Evolutionary conservation across 768 basidiomycete species (phyloP), one percentile per base, ranked within the genome.

Genomic region (Panus rudis): DNA sequence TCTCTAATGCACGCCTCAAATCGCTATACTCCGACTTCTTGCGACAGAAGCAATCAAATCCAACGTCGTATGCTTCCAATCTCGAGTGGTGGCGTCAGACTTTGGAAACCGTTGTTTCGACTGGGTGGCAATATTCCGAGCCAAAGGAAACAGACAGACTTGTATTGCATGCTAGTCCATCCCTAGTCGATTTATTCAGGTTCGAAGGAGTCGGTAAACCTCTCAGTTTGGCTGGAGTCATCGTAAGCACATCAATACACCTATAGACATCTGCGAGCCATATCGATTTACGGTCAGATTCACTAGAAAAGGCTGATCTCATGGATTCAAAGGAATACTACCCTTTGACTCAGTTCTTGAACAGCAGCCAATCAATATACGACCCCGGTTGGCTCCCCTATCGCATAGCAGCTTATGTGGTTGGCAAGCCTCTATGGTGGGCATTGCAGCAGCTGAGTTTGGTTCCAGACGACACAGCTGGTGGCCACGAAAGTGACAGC

Each of bases 21-120:
- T 78, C 91, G 0, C 70, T 97, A 6, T 97, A 93, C 63, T 85
- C 92, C 6, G 91, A 93, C 56, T 80, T 93, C 45, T 79, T 86
- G 0, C 70, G 79, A 11, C 90, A 93, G 63, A 88, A 84, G 53
- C 68, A 78, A 37, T 84, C 89, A 1, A 93, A 97, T 60, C 85
- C 90, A 0, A 73, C 83, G 2, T 81, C 88, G 4, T 96, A 82
- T 60, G 64, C 77, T 38, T 78, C 88, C 10, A 87, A 88, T 55
- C 67, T 91, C 23, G 78, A 82, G 42, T 97, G 92, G 92, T 97
- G 93, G 93, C 77, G 75, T 25, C 65, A 67, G 34, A 76, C 79
- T 0, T 68, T 92, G 7, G 75, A 84, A 52, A 66, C 67, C 13
- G 56, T 84, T 28, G 75, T 83, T n/a, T 58, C 68, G 41, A 68